phyloP scores from a whole-genome alignment of 2,329 filamentous ascomycete genomes.

The Colletotrichum limetticola region DNA sequence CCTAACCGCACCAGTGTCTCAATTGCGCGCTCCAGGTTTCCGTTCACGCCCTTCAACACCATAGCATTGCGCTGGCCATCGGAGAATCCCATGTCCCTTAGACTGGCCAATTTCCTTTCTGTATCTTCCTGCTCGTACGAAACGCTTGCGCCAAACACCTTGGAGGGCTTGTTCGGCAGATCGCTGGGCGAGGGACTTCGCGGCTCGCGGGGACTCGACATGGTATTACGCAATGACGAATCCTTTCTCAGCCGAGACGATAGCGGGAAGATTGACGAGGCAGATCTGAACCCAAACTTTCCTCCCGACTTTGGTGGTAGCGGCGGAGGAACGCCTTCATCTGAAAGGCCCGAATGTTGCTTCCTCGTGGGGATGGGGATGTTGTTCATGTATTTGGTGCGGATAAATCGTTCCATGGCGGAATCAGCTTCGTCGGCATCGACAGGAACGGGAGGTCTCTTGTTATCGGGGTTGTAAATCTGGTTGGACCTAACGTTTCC shows the following conservation, averaged over 20 bases:
- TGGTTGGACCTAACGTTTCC: constrained; percentile 90
- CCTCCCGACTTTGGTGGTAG: constrained; percentile 73
- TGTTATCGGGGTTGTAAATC: constrained; percentile 87
- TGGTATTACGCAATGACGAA: constrained; percentile 42
- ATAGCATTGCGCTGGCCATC: constrained; percentile 85
- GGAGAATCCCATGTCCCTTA: constrained; percentile 92
- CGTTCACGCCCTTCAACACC: constrained; percentile 84
- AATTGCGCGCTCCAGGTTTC: constrained; percentile 86
- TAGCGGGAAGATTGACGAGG: constrained; percentile 75
- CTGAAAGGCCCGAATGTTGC: constrained; percentile 60
- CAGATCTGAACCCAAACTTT: constrained; percentile 67
- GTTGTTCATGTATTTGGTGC: constrained; percentile 87
- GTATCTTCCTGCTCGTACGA: constrained; percentile 67
- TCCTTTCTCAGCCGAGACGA: constrained; percentile 71
- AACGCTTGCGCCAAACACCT: constrained; percentile 76
- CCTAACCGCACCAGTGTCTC: constrained; percentile 87
- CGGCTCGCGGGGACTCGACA: constrained; percentile 38
- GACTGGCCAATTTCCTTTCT: constrained; percentile 79
- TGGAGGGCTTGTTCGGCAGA: constrained; percentile 72
- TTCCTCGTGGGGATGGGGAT: constrained; percentile 46
- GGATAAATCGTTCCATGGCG: constrained; percentile 94
- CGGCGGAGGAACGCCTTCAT: constrained; percentile 69
- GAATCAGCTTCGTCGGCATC: constrained; percentile 94
- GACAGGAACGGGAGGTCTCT: constrained; percentile 84
- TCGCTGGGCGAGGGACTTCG: constrained; percentile 49